A percentile compares a stretch with the other conserved stretches of the same genome.
Conservation (phyloP, 1,284 basidiomycete species). For the Moniliella sp. region DNA sequence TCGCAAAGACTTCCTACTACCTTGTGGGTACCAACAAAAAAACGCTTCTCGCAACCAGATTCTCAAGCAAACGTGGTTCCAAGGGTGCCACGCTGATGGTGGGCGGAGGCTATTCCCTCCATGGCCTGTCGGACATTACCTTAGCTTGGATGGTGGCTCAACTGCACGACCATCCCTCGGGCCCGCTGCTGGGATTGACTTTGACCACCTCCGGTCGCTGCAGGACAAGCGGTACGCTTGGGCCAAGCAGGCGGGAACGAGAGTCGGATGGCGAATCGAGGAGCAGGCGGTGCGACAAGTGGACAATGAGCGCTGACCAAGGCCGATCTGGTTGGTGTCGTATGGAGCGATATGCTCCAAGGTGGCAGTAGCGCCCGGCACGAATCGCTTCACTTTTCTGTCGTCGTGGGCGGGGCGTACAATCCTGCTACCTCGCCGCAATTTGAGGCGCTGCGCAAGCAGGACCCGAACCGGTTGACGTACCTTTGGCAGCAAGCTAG, state of each 20-base stretch:
- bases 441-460: constrained; percentile 4
- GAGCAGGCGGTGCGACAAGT: constrained; percentile 1
- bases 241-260: constrained; percentile 2
- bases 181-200: constrained; percentile 1
- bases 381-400: constrained; percentile 12
- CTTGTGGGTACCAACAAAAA: constrained; percentile 13
- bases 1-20: constrained; percentile 20
- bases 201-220: constrained; percentile 1
- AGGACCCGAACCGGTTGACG: constrained; percentile 2
- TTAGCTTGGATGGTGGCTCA: constrained; percentile 27
- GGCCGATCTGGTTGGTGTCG: neutral
- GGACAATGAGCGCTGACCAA: neutral
- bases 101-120: constrained; percentile 1
- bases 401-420: constrained; percentile 7
- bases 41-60: constrained; percentile 1
- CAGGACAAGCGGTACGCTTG: constrained; percentile 2
- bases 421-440: constrained; percentile 1
- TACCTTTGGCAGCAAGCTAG: constrained; percentile 7
- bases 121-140: constrained; percentile 1
- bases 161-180: constrained; percentile 6
- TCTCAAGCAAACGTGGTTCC: constrained; percentile 2
- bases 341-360: constrained; percentile 7
- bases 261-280: constrained; percentile 1
- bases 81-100: constrained; percentile 1
- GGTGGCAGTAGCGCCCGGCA: constrained; percentile 5